These are phyloP conservation scores for Blastocystis sp. DNA, from an alignment of 352 stramenopile species.

Conservation along the genomic window DNA sequence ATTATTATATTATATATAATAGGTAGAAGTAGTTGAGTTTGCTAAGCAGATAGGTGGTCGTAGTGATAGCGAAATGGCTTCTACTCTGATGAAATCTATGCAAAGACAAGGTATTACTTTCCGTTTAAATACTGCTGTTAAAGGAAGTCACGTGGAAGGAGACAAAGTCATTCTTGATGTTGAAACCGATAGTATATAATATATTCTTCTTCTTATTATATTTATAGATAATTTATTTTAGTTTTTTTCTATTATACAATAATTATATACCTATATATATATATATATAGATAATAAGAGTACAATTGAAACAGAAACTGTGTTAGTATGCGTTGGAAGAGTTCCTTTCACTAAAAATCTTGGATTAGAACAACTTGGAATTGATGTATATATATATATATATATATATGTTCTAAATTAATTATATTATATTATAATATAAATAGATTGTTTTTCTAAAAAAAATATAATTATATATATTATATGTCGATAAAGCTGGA, in stretches of 20 bases:
- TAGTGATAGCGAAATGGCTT: conserved; percentile 63
- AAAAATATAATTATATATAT: too few relatives aligned
- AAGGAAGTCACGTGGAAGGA: conserved; percentile 58
- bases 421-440: too few relatives aligned
- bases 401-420: too few relatives aligned
- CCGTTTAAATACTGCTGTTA: conserved; percentile 84
- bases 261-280: too few relatives aligned
- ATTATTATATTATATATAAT: too few relatives aligned
- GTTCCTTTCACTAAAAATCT: conserved; percentile 78
- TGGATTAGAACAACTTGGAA: conserved; percentile 81
- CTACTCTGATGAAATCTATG: conserved; percentile 82
- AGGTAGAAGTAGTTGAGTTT: conserved; percentile 96
- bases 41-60: conserved; percentile 71
- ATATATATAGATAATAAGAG: conserved; percentile 48
- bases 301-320: conserved; percentile 56
- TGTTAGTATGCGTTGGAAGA: conserved; percentile 65
- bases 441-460: too few relatives aligned
- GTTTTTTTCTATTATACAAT: too few relatives aligned
- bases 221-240: too few relatives aligned
- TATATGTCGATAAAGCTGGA: conserved; percentile 78
- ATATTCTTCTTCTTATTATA: not conserved
- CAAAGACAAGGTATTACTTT: conserved; percentile 98
- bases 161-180: conserved; percentile 79
- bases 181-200: conserved; percentile 65
- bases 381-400: too few relatives aligned